These are phyloP conservation scores for Rhizopogon salebrosus DNA, from an alignment of 768 basidiomycete species.

Conservation along the genomic window DNA sequence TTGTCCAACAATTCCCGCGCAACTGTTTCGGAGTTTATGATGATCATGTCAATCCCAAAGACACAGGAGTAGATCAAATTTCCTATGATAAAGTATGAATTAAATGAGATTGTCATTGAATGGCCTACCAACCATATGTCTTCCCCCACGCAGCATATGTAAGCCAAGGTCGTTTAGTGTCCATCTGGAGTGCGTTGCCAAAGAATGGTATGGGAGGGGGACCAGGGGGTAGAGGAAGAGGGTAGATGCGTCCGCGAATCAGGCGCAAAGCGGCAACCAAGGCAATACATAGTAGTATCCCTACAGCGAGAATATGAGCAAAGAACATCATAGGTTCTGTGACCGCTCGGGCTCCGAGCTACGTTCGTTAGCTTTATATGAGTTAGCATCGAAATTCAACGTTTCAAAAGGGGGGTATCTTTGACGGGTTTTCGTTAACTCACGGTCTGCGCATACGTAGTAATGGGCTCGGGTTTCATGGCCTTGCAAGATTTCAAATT, in stretches of 20 bases:
- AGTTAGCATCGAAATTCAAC: too few species aligned
- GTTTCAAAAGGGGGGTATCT: too few species aligned
- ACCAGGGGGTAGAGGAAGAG: slow-evolving; percentile 36
- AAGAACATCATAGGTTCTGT: background rate
- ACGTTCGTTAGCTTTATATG: too few species aligned
- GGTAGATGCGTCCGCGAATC: background rate
- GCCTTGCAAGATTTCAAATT: too few species aligned
- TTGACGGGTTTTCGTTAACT: too few species aligned
- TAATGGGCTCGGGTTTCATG: too few species aligned
- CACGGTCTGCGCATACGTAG: too few species aligned
- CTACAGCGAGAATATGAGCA: background rate
- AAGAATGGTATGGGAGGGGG: slow-evolving; percentile 41
- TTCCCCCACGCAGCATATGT: slow-evolving; percentile 38
- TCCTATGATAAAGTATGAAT: slow-evolving; percentile 6
- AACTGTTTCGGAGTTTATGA: slow-evolving; percentile 30
- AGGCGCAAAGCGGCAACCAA: background rate
- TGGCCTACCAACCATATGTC: slow-evolving; percentile 34
- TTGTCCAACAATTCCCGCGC: slow-evolving; percentile 32
- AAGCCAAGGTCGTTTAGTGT: slow-evolving; percentile 32
- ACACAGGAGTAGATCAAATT: slow-evolving; percentile 25
- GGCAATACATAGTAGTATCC: background rate
- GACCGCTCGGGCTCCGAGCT: too few species aligned
- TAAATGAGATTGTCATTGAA: background rate
- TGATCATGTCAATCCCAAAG: slow-evolving; percentile 22
- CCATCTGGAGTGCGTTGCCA: slow-evolving; percentile 46